These are phyloP conservation scores for Prunus davidiana DNA, from an alignment of 306 rosid genomes.

Conservation along the genomic window DNA sequence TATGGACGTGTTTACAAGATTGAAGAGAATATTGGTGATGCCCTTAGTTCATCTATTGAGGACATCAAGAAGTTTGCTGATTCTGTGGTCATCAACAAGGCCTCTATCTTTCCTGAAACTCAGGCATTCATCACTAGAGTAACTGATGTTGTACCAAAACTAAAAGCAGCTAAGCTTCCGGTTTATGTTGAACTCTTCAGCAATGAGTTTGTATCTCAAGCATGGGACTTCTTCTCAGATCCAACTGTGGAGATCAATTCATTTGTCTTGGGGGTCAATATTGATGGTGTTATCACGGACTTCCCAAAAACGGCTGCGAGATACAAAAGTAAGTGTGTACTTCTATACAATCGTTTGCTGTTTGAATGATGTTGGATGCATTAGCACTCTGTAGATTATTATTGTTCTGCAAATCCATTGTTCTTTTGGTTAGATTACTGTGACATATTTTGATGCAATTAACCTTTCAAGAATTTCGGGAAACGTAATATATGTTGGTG, in stretches of 20 bases:
- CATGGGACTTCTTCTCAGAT: conserved; percentile 95
- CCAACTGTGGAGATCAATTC: conserved; percentile 81
- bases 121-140: conserved; percentile 13
- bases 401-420: background rate
- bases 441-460: background rate
- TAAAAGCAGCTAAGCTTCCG: conserved; percentile 48
- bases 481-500: background rate
- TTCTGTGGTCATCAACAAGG: conserved; percentile 62
- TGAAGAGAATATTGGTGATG: conserved; percentile 51
- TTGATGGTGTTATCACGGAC: conserved; percentile 75
- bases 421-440: background rate
- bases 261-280: conserved; percentile 27
- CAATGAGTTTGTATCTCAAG: conserved; percentile 88
- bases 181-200: conserved; percentile 77
- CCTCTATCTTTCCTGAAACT: conserved; percentile 44
- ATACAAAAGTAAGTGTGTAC: conserved; percentile 73
- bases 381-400: background rate
- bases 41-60: conserved; percentile 32
- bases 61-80: conserved; percentile 68
- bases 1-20: conserved; percentile 71
- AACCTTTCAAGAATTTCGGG: background rate
- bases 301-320: conserved; percentile 77
- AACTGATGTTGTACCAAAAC: conserved; percentile 38
- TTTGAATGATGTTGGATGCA: background rate
- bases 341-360: background rate